phyloP scores from a whole-genome alignment of 2,329 filamentous ascomycete species.

The Knufia petricola region DNA sequence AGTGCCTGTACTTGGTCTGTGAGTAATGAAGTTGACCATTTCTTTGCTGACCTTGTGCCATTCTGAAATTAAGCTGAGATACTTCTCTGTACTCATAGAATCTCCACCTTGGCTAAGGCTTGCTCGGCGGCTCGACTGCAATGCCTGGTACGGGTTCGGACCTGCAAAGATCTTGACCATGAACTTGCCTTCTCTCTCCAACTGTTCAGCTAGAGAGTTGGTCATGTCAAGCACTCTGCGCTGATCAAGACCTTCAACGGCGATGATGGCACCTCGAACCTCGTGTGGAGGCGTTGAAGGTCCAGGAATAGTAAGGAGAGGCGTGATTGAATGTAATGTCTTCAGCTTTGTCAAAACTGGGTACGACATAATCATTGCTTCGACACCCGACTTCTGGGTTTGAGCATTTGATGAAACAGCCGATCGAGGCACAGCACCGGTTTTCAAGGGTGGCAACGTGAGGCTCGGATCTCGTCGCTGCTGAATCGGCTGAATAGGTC shows the following conservation, averaged over 20 bases:
- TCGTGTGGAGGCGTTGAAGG: conserved; percentile 28
- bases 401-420: conserved; percentile 9
- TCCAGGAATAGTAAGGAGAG: conserved; percentile 45
- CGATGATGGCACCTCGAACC: conserved; percentile 67
- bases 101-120: conserved; percentile 29
- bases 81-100: conserved; percentile 41
- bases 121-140: conserved; percentile 18
- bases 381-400: conserved; percentile 32
- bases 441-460: conserved; percentile 46
- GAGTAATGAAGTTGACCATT: conserved; percentile 51
- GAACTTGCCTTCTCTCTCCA: conserved; percentile 45
- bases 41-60: conserved; percentile 71
- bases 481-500: conserved; percentile 31
- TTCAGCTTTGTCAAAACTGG: conserved; percentile 66
- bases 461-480: conserved; percentile 39
- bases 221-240: conserved; percentile 57
- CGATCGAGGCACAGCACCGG: conserved; percentile 25
- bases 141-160: conserved; percentile 25
- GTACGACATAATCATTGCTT: conserved; percentile 66
- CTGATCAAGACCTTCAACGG: conserved; percentile 64
- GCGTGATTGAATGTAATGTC: conserved; percentile 65
- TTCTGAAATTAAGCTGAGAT: conserved; percentile 55
- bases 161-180: conserved; percentile 42
- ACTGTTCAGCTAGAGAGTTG: conserved; percentile 48
- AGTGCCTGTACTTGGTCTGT: background rate